phyloP scores from a whole-genome alignment of 75 land plant species.

The Pseudotsuga menziesii region DNA sequence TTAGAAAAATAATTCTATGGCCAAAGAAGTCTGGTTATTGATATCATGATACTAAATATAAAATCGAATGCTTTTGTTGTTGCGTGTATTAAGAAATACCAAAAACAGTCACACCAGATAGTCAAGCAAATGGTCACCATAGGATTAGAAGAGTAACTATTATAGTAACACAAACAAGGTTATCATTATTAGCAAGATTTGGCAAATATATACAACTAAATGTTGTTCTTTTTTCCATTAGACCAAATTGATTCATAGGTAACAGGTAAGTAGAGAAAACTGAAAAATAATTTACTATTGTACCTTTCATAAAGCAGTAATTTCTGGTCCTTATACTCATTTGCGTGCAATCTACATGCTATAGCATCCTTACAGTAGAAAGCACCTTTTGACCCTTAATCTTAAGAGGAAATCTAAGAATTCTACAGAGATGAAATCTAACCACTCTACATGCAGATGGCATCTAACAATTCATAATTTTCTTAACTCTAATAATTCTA shows the following conservation, averaged over 20 bases:
- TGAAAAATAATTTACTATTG: background rate
- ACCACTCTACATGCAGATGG: too few relatives aligned
- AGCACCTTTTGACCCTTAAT: too few relatives aligned
- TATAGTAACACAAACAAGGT: background rate
- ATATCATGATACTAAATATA: too few relatives aligned
- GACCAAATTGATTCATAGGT: background rate
- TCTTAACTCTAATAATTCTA: too few relatives aligned
- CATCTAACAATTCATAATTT: too few relatives aligned
- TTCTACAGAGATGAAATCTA: too few relatives aligned
- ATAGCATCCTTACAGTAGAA: too few relatives aligned
- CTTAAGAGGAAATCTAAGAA: too few relatives aligned
- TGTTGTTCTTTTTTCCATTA: background rate
- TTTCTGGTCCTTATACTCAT: too few relatives aligned
- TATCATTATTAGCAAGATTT: background rate
- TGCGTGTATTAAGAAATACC: background rate
- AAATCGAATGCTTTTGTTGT: background rate
- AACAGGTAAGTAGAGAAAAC: background rate
- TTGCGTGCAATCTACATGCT: too few relatives aligned
- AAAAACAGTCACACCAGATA: background rate
- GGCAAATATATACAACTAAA: background rate
- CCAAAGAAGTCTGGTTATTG: too few relatives aligned
- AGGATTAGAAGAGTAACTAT: background rate
- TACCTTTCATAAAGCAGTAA: background rate
- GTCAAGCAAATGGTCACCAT: background rate
- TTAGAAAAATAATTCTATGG: too few relatives aligned